Evolutionary conservation across 2,329 filamentous ascomycete genomes (phyloP), one percentile per base, ranked within the genome.

Genomic region (Ceratocystis destructans): DNA sequence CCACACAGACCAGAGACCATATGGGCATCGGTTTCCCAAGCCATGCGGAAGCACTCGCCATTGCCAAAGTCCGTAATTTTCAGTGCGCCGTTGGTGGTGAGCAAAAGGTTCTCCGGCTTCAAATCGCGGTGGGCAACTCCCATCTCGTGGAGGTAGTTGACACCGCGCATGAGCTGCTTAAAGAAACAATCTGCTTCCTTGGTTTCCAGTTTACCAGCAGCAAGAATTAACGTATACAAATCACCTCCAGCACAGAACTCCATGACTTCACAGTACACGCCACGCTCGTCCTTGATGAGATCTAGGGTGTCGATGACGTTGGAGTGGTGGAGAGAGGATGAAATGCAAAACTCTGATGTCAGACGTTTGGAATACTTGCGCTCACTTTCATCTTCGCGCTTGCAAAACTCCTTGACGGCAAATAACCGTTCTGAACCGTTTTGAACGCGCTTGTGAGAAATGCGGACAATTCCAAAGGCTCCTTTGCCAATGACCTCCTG

Each of bases 31-130:
- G 91, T 94, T 76, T 99, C 94, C 94, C 94, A 99, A 1, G 94
- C 94, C 93, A 97, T 97, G 66, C 94, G 88, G 82, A 99, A 99
- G 76, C 94, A 99, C 76, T 99, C 94, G 72, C 94, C 94, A 72
- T 99, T 99, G 69, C 94, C 94, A 72, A 99, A 99, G 75, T 99
- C 94, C 33, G 94, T 97, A 70, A 99, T 99, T 74, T 99, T 99
- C 71, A 99, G 84, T 15, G 86, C 89, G 67, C 94, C 94, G 70
- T 92, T 90, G 0, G 89, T 94, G 3, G 94, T 99, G 66, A 99
- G 81, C 0, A 99, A 85, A 12, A 99, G 82, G 71, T 99, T 99
- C 76, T 99, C 94, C 0, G 94, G 94, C 76, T 99, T 99, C 59
- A 99, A 79, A 72, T 99, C 94, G 69, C 94, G 89, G 75, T 99